Percentiles rank a stretch among this genome's conserved stretches.
Evolutionary conservation across 345 rosid species (phyloP).

Genomic region (Syzygium oleosum): DNA sequence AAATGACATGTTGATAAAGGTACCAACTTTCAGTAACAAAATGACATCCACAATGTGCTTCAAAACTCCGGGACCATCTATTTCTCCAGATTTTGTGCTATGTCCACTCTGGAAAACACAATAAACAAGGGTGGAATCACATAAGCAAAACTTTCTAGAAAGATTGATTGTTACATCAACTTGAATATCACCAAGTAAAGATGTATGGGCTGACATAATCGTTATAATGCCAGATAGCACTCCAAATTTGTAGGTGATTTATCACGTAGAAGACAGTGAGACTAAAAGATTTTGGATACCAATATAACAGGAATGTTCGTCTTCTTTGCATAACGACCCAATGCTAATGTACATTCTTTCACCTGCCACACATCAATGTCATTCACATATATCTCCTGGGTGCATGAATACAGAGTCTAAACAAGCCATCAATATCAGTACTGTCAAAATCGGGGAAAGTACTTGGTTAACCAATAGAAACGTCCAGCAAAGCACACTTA

Average conservation of each 20-base stretch:
- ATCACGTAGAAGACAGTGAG: background rate
- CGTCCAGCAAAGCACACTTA: no score
- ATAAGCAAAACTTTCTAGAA: background rate
- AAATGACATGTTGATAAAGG: no score
- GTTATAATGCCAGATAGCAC: background rate
- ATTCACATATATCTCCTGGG: background rate
- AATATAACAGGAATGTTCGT: slow-evolving; percentile 72
- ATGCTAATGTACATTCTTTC: slow-evolving; percentile 78
- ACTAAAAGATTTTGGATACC: slow-evolving; percentile 21
- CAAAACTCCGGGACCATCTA: slow-evolving; percentile 93
- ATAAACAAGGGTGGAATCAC: background rate
- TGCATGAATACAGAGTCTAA: background rate
- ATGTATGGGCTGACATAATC: background rate
- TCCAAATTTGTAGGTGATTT: background rate
- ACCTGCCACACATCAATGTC: slow-evolving; percentile 36
- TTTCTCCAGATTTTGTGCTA: slow-evolving; percentile 80
- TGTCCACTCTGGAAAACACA: slow-evolving; percentile 63
- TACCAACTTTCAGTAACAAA: no score
- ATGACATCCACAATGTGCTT: slow-evolving; percentile 96
- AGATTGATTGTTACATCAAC: background rate
- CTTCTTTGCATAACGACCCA: slow-evolving; percentile 77
- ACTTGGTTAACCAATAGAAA: no score
- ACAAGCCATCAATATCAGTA: no score
- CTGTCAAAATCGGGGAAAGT: no score
- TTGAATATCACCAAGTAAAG: background rate